Percentiles rank a stretch among this genome's conserved stretches.
Conservation (phyloP, 768 basidiomycete species). For the Macrocybe gigantea region DNA sequence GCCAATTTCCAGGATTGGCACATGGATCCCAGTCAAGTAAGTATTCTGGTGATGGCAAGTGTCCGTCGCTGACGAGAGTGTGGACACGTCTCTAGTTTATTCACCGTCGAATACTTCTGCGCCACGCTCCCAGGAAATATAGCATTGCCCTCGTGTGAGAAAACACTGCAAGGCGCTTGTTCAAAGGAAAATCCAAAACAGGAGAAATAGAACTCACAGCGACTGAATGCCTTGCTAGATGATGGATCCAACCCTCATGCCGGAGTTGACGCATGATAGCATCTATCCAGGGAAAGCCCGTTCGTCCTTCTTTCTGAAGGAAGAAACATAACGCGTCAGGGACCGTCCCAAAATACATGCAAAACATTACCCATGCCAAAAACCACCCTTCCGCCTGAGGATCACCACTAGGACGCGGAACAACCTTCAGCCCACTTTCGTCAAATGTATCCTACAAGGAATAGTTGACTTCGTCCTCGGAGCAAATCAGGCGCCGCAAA, state of each 20-base stretch:
- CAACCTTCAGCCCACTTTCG: constrained; percentile 1
- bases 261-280: constrained; percentile 7
- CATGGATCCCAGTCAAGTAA: constrained; percentile 8
- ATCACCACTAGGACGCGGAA: constrained; percentile 6
- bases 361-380: constrained; percentile 5
- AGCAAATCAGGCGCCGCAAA: background rate
- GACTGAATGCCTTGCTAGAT: constrained; percentile 7
- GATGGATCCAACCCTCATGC: constrained; percentile 8
- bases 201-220: constrained; percentile 5
- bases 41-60: constrained; percentile 1
- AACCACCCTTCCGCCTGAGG: constrained; percentile 4
- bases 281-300: constrained; percentile 8
- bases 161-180: constrained; percentile 4
- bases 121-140: constrained; percentile 14
- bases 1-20: constrained; percentile 9
- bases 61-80: background rate
- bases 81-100: background rate
- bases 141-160: constrained; percentile 9
- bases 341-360: background rate
- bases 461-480: background rate
- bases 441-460: background rate
- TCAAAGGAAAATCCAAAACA: constrained; percentile 3
- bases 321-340: background rate
- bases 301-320: constrained; percentile 5
- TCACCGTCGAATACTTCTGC: constrained; percentile 11